Conservation (phyloP, 768 basidiomycete species). For the Cystofilobasidium ferigula region DNA sequence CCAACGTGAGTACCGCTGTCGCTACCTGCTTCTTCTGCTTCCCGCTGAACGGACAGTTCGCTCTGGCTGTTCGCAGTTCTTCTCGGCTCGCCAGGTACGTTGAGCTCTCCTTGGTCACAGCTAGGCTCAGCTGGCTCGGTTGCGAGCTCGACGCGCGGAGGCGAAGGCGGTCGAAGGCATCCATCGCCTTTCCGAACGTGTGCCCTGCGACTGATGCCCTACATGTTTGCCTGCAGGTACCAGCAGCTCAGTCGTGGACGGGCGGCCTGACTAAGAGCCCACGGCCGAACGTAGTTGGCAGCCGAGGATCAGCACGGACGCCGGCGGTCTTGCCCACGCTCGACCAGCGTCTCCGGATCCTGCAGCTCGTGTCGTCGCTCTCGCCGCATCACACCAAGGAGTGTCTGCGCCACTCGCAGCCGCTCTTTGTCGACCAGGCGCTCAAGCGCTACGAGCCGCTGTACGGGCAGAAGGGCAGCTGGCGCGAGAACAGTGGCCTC, state of each 20-base stretch:
- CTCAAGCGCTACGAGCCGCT: conserved; percentile 72
- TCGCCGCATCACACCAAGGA: conserved; percentile 86
- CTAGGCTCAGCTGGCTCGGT: not conserved
- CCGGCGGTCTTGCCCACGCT: conserved; percentile 53
- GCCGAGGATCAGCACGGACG: conserved; percentile 5
- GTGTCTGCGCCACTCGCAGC: conserved; percentile 75
- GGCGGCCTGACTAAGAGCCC: conserved; percentile 12
- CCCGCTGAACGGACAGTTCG: not conserved
- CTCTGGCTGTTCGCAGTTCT: conserved; percentile 9
- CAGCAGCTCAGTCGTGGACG: conserved; percentile 11
- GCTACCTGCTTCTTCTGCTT: too few relatives aligned
- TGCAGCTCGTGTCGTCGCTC: conserved; percentile 74
- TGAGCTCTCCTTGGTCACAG: too few relatives aligned
- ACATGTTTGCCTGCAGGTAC: not conserved
- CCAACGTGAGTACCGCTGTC: conserved; percentile 30
- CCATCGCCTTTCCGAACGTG: not conserved
- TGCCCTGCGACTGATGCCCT: not conserved
- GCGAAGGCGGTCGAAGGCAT: not conserved
- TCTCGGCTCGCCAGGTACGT: conserved; percentile 16
- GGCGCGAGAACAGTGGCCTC: conserved; percentile 29
- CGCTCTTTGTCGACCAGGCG: conserved; percentile 67
- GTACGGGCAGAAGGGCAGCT: conserved; percentile 58
- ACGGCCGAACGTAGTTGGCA: not conserved
- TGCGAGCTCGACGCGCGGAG: not conserved
- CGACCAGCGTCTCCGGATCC: conserved; percentile 71